Percentiles rank a stretch among this genome's conserved stretches.
phyloP scores from a whole-genome alignment of 805 yeast species.

The Saturnispora hagleri region DNA sequence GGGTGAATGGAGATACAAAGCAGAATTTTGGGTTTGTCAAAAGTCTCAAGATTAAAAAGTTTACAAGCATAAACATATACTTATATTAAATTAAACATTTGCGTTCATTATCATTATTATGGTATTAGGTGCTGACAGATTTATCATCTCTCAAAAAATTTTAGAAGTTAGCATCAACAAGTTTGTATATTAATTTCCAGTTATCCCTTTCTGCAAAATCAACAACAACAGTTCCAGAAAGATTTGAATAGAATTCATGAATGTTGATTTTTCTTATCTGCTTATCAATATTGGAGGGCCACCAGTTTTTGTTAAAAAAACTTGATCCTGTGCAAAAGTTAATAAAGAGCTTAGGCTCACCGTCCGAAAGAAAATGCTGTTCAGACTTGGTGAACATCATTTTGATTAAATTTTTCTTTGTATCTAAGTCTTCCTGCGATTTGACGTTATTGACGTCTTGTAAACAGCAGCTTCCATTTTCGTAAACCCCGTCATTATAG shows the following conservation, averaged over 20 bases:
- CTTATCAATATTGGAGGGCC: constrained; percentile 63
- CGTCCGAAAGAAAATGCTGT: constrained; percentile 20
- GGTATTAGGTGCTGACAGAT: too few relatives aligned
- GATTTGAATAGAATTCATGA: constrained; percentile 40
- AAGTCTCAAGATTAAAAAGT: constrained; percentile 10
- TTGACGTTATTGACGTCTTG: constrained; percentile 70
- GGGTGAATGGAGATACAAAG: constrained; percentile 48
- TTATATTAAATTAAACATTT: not conserved
- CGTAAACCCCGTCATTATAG: constrained; percentile 58
- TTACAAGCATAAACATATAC: not conserved
- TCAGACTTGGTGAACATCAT: constrained; percentile 45
- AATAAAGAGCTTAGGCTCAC: constrained; percentile 51
- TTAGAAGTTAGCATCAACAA: constrained; percentile 1
- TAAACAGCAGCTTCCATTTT: constrained; percentile 50
- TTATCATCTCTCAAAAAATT: too few relatives aligned
- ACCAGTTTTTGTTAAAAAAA: constrained; percentile 59
- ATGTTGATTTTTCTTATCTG: constrained; percentile 38
- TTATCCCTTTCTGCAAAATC: constrained; percentile 57
- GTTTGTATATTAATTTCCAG: constrained; percentile 38
- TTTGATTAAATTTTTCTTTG: constrained; percentile 49
- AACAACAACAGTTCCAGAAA: constrained; percentile 56
- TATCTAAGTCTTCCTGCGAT: constrained; percentile 40
- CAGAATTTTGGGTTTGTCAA: constrained; percentile 63
- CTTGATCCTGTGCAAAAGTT: constrained; percentile 71
- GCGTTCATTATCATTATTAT: not conserved